Evolutionary conservation across 2,329 filamentous ascomycete genomes (phyloP).

Genomic region (Keithomyces neogunnii): DNA sequence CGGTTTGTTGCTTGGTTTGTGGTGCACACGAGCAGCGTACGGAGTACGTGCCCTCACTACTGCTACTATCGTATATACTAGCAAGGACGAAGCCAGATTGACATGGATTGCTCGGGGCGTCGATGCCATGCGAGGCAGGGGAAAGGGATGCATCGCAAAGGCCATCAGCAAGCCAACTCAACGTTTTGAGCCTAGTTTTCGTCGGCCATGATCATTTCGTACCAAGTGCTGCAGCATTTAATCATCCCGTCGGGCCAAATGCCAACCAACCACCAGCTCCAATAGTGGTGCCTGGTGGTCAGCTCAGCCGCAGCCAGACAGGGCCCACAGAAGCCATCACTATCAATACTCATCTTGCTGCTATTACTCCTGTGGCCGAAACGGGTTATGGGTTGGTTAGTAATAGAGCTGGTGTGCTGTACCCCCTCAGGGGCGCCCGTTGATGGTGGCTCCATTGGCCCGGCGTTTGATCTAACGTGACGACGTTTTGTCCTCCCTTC

Average conservation of each 20-base stretch:
- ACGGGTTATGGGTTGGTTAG: too few relatives aligned
- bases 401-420: too few relatives aligned
- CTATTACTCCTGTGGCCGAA: too few relatives aligned
- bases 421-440: background rate
- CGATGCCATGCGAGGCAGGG: background rate
- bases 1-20: background rate
- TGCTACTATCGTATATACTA: too few relatives aligned
- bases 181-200: background rate
- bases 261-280: conserved; percentile 1
- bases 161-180: background rate
- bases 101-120: background rate
- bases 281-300: background rate
- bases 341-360: too few relatives aligned
- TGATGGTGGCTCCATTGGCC: background rate
- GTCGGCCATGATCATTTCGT: background rate
- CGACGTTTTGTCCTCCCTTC: background rate
- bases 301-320: background rate
- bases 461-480: background rate
- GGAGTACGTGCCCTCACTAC: too few relatives aligned
- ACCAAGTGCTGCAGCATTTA: conserved; percentile 1
- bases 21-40: background rate
- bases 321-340: too few relatives aligned
- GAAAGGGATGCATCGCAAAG: background rate
- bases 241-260: background rate
- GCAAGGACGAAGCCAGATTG: too few relatives aligned